Percentiles rank a stretch among this genome's conserved stretches.
Evolutionary conservation across 176 grass and related monocot species (phyloP).

Genomic region (Eleusine indica): DNA sequence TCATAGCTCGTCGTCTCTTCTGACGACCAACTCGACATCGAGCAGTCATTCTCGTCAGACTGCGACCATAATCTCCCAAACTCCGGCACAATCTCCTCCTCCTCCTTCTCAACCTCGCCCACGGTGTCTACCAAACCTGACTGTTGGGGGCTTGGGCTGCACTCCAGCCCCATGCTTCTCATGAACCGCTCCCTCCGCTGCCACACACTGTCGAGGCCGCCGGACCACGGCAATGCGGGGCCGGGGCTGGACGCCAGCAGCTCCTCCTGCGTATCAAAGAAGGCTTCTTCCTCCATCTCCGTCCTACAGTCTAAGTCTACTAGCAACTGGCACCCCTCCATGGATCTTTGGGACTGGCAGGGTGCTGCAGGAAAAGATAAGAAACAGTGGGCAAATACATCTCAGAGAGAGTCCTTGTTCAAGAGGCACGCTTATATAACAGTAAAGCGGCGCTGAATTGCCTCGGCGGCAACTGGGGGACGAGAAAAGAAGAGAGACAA

Average conservation of each 20-base stretch:
- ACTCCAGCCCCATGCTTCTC: constrained; percentile 59
- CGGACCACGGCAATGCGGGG: constrained; percentile 51
- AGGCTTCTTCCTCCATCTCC: constrained; percentile 48
- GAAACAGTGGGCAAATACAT: constrained; percentile 30
- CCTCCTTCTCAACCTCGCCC: not conserved
- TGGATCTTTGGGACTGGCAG: constrained; percentile 35
- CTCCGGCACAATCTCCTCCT: constrained; percentile 31
- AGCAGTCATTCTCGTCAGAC: constrained; percentile 55
- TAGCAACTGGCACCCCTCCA: constrained; percentile 40
- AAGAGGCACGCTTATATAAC: constrained; percentile 53
- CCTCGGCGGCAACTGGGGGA: constrained; percentile 28
- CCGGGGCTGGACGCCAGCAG: constrained; percentile 42
- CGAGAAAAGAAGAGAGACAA: constrained; percentile 9
- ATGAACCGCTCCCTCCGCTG: constrained; percentile 58
- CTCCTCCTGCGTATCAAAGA: constrained; percentile 56
- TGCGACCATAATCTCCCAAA: constrained; percentile 40
- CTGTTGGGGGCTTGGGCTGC: constrained; percentile 30
- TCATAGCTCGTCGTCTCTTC: constrained; percentile 50
- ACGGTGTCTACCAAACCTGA: constrained; percentile 9
- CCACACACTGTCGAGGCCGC: constrained; percentile 45
- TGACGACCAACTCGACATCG: constrained; percentile 61
- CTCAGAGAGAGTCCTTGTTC: constrained; percentile 32
- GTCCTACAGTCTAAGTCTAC: constrained; percentile 22
- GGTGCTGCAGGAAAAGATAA: constrained; percentile 32
- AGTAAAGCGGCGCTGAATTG: constrained; percentile 54